A percentile compares a stretch with the other conserved stretches of the same genome.
Evolutionary conservation across 1,139 yeast genomes (phyloP).

Genomic region (Saccharomyces pastorianus): DNA sequence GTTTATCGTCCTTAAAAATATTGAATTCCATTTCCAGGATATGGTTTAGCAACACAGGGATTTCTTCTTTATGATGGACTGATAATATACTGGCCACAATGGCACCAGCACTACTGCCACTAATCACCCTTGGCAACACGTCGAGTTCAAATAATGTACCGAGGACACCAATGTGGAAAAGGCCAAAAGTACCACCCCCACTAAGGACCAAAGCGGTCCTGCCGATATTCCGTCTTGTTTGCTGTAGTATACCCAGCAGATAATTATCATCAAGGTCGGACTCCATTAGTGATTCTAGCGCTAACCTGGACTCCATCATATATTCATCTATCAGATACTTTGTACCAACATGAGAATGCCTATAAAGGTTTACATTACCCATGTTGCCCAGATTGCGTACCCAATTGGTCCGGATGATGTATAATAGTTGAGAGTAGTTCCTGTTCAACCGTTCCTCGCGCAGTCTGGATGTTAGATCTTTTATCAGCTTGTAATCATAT

Average conservation of each 20-base stretch:
- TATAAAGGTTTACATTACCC: slow-evolving; percentile 72
- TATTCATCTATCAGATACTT: slow-evolving; percentile 77
- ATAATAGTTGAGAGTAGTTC: slow-evolving; percentile 56
- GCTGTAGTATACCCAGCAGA: slow-evolving; percentile 69
- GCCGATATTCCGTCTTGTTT: slow-evolving; percentile 85
- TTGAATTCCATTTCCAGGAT: slow-evolving; percentile 54
- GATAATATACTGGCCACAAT: slow-evolving; percentile 85
- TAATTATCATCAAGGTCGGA: slow-evolving; percentile 62
- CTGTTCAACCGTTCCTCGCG: slow-evolving; percentile 48
- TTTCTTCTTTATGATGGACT: slow-evolving; percentile 70
- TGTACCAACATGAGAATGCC: slow-evolving; percentile 80
- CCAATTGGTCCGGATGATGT: slow-evolving; percentile 77
- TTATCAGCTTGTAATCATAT: slow-evolving; percentile 65
- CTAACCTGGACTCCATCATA: slow-evolving; percentile 64
- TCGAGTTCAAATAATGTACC: slow-evolving; percentile 67
- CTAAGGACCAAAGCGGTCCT: slow-evolving; percentile 85
- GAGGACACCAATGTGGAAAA: slow-evolving; percentile 85
- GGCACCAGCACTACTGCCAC: slow-evolving; percentile 97
- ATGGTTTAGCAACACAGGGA: slow-evolving; percentile 45
- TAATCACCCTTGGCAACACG: slow-evolving; percentile 74
- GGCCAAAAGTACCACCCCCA: slow-evolving; percentile 92
- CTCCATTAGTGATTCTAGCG: slow-evolving; percentile 40
- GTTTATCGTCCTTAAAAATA: slow-evolving; percentile 57
- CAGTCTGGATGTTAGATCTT: slow-evolving; percentile 49
- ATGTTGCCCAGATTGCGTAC: slow-evolving; percentile 80